Evolutionary conservation across 169 alveolate species (phyloP), one percentile per base, ranked within the genome.

Genomic region (Plasmodium gonderi): DNA sequence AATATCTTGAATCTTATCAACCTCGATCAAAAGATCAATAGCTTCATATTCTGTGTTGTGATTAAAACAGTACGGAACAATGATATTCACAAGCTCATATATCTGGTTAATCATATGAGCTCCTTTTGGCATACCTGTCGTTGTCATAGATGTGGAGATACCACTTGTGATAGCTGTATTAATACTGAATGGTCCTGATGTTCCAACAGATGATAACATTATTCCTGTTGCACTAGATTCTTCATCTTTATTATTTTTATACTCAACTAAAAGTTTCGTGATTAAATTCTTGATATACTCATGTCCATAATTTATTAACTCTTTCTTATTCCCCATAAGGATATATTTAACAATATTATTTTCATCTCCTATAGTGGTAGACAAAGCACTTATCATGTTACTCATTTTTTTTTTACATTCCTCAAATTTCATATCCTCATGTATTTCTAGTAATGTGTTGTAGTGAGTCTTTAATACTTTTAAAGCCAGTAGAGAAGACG

Each of bases 11-110:
- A 96, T 80, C 68, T 94, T 94, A 54, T 96, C 98, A 2, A 96
- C 97, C 79, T 97, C 98, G 8, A 96, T 91, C 26, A 97, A 91
- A 89, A 97, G 67, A 72, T 97, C 98, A 36, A 97, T 94, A 17
- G 97, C 98, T 79, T 96, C 98, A 67, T 94, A 91, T 83, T 96
- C 98, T 45, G 97, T 95, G 87, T 95, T 97, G 91, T 97, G 97
- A 76, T 95, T 94, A 80, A 97, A 95, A 76, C 96, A 96, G 92
- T 93, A 97, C 17, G 98, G 98, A 23, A 96, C 96, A 51, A 97
- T 95, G 33, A 91, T 85, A 65, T 92, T 94, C 49, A 96, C 98
- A 17, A 97, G 68, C 51, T 93, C 93, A 33, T 87, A 67, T 1
- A 87, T 87, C 12, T 87, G 93, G 67, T 51, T 87, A 0, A 82